Percentiles rank a stretch among this genome's conserved stretches.
phyloP scores from a whole-genome alignment of 108 stramenopile genomes.

The Conticribra weissflogii region DNA sequence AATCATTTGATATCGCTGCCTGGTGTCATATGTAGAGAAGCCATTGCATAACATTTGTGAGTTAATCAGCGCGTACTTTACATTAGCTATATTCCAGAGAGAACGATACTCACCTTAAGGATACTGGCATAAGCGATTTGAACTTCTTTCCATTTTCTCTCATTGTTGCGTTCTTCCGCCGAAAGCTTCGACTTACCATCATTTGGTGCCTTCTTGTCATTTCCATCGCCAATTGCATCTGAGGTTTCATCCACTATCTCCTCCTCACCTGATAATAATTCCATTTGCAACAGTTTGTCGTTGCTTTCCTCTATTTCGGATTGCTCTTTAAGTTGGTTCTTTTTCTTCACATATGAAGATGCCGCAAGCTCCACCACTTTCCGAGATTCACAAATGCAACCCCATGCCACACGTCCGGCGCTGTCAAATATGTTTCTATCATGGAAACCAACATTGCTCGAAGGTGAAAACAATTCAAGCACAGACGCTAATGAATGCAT shows the following conservation, averaged over 20 bases:
- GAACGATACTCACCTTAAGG: conserved; percentile 46
- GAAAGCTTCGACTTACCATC: conserved; percentile 31
- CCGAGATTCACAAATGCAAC: conserved; percentile 85
- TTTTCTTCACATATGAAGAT: conserved; percentile 64
- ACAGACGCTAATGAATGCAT: conserved; percentile 77
- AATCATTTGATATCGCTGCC: conserved; percentile 59
- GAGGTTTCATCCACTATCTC: conserved; percentile 25
- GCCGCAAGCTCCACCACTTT: conserved; percentile 75
- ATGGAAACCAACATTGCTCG: conserved; percentile 16
- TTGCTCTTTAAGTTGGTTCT: conserved; percentile 52
- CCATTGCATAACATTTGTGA: too few relatives aligned
- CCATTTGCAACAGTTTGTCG: conserved; percentile 55
- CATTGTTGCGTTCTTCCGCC: conserved; percentile 54
- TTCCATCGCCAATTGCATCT: conserved; percentile 7
- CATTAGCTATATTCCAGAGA: background rate
- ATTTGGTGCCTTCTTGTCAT: conserved; percentile 15
- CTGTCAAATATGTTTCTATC: conserved; percentile 48
- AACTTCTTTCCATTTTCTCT: conserved; percentile 87
- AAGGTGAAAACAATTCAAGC: conserved; percentile 51
- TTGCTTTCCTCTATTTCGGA: conserved; percentile 24
- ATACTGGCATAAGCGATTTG: conserved; percentile 78
- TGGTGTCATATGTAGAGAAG: too few relatives aligned
- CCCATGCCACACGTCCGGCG: conserved; percentile 84
- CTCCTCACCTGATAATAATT: background rate
- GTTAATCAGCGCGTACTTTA: background rate